These are phyloP conservation scores for Solanum chiquidenum DNA, from an alignment of 257 asterid species.

Conservation along the genomic window DNA sequence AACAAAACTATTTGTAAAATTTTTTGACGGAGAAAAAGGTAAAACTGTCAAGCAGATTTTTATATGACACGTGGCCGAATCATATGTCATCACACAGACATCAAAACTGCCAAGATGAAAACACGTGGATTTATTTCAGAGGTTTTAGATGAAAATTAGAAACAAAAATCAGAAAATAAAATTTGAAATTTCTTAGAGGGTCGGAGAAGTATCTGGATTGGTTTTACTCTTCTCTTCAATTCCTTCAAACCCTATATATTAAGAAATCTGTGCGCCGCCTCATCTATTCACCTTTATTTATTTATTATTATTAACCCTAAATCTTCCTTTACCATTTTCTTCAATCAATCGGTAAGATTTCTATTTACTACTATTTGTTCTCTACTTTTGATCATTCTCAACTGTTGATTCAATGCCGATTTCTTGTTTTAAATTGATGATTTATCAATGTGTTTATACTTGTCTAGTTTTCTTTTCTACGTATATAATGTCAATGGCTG, in stretches of 20 bases:
- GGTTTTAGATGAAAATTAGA: neutral
- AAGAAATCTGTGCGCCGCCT: constrained; percentile 15
- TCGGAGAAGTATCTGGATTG: neutral
- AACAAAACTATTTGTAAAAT: no score
- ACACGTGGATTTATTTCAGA: neutral
- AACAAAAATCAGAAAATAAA: neutral
- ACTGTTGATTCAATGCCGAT: neutral
- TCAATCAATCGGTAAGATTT: constrained; percentile 4
- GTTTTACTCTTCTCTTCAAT: neutral
- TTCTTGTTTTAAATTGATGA: neutral
- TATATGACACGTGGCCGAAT: neutral
- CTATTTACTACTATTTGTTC: neutral
- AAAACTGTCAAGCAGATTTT: no score
- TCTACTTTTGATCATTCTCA: neutral
- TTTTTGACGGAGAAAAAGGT: no score
- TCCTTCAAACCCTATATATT: constrained; percentile 10
- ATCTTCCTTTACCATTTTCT: neutral
- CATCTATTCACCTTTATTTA: neutral
- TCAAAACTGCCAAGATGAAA: neutral
- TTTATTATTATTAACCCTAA: neutral
- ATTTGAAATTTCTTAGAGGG: neutral
- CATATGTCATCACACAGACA: no score
- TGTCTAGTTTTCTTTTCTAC: neutral
- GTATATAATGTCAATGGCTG: neutral
- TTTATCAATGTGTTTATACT: neutral